Evolutionary conservation across 106 monocot species (phyloP), one percentile per base, ranked within the genome.

Genomic region (Acorus gramineus): DNA sequence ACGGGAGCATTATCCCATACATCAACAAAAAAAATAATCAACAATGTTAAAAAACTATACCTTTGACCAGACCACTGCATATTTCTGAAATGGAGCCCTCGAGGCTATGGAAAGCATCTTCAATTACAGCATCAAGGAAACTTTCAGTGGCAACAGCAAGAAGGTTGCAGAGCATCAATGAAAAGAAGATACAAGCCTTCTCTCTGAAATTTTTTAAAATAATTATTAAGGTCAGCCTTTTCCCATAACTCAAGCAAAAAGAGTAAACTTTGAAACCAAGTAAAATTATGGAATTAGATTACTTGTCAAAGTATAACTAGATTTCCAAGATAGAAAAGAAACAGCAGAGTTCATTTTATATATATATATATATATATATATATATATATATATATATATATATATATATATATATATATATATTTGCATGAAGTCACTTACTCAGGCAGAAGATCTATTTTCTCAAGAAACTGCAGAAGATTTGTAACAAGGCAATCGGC

Each of bases 161-260:
- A 49, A 83, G 53, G 62, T 66, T 69, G 65, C 57, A 55, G 47
- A 85, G 50, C 60, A 96, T 59, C 47, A 81, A 61, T 65, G 91
- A 96, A 61, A 80, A 75, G 49, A 90, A 43, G 56, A 81, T 59
- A 59, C 66, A 74, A 13, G 14, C 69, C 76, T 81, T 96, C 64
- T 96, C 90, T 72, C 96, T 96, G 47, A 54, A 61, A 66, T 9
- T 43, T 28, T 28, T 28, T 0, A 1, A 28, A 28, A 28, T 28
- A 28, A 28, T 28, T 28, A 28, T 28, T 28, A 28, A 28, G 1
- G 1, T 28, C 28, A 28, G 28, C 1, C 28, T 28, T 28, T 28
- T 28, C 28, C 28, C 28, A 28, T 28, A 28, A 28, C 28, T 28
- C 28, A 4, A 56, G 9, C 8, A 58, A 42, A 59, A 68, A 60